Percentiles rank a stretch among this genome's conserved stretches.
Conservation (phyloP, 2,329 filamentous ascomycete species). For the Mycosphaerelloides madeirae region DNA sequence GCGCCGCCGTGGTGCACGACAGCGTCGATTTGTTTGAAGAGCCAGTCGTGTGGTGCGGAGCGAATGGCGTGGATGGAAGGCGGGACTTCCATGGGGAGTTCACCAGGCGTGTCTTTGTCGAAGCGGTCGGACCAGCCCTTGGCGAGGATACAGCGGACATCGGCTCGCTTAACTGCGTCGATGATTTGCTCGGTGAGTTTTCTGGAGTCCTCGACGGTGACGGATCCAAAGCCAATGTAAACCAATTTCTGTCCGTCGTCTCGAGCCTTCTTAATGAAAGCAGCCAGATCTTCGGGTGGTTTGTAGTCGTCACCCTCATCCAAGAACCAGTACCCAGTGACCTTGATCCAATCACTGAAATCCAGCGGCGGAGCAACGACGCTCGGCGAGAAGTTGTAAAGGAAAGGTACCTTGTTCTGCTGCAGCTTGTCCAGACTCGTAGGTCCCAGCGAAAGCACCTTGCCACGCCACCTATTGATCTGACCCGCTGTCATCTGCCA, state of each 20-base stretch:
- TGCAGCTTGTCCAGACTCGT: slow-evolving; percentile 89
- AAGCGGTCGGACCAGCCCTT: slow-evolving; percentile 95
- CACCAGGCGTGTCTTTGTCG: slow-evolving; percentile 53
- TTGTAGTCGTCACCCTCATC: slow-evolving; percentile 68
- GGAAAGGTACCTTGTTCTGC: slow-evolving; percentile 92
- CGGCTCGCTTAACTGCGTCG: slow-evolving; percentile 82
- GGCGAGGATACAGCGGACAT: slow-evolving; percentile 88
- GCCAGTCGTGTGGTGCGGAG: slow-evolving; percentile 90
- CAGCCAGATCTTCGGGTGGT: slow-evolving; percentile 68
- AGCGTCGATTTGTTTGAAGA: slow-evolving; percentile 90
- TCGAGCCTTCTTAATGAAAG: slow-evolving; percentile 80
- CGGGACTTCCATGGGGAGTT: slow-evolving; percentile 60
- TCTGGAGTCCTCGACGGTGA: slow-evolving; percentile 83
- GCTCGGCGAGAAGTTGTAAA: slow-evolving; percentile 93
- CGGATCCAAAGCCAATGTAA: slow-evolving; percentile 95
- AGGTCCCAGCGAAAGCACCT: slow-evolving; percentile 68
- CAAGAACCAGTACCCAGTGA: slow-evolving; percentile 97
- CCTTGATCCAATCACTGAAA: slow-evolving; percentile 95
- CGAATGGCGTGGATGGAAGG: slow-evolving; percentile 83
- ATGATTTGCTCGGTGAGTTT: slow-evolving; percentile 91
- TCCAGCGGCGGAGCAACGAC: slow-evolving; percentile 93
- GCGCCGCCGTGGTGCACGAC: slow-evolving; percentile 92
- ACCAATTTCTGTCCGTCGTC: slow-evolving; percentile 84
- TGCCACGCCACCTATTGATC: slow-evolving; percentile 88
- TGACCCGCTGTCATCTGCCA: slow-evolving; percentile 91